phyloP scores from a whole-genome alignment of 352 stramenopile genomes.

The Phytophthora niederhauseri region DNA sequence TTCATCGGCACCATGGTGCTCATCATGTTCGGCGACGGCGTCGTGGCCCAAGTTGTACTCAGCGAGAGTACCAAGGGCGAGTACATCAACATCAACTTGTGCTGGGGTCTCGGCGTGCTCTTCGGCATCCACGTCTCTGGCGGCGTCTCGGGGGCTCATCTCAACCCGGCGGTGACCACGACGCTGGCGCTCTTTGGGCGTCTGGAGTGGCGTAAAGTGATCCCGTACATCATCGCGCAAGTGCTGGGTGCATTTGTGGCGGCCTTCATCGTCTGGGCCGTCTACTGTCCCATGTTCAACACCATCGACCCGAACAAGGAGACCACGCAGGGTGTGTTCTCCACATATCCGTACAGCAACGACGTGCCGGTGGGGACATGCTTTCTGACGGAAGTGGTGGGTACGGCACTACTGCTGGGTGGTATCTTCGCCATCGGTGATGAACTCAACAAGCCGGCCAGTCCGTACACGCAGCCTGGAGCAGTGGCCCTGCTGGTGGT shows the following conservation, averaged over 20 bases:
- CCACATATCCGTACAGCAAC: conserved; percentile 43
- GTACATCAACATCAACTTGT: conserved; percentile 64
- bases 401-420: conserved; percentile 46
- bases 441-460: conserved; percentile 46
- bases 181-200: conserved; percentile 54
- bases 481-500: conserved; percentile 52
- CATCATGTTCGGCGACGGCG: conserved; percentile 63
- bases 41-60: conserved; percentile 63
- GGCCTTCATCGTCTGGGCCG: conserved; percentile 48
- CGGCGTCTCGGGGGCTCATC: conserved; percentile 55
- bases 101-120: conserved; percentile 66
- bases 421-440: conserved; percentile 58
- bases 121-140: conserved; percentile 60
- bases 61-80: conserved; percentile 50
- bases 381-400: conserved; percentile 59
- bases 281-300: conserved; percentile 61
- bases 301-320: conserved; percentile 44
- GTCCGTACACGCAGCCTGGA: conserved; percentile 36
- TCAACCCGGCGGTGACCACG: conserved; percentile 67
- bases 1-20: conserved; percentile 68
- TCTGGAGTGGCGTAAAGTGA: conserved; percentile 53
- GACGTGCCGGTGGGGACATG: conserved; percentile 31
- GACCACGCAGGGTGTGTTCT: conserved; percentile 39
- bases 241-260: conserved; percentile 53
- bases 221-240: conserved; percentile 48